Conservation (phyloP, 139 green algal species). For the Tetradesmus lagerheimii region DNA sequence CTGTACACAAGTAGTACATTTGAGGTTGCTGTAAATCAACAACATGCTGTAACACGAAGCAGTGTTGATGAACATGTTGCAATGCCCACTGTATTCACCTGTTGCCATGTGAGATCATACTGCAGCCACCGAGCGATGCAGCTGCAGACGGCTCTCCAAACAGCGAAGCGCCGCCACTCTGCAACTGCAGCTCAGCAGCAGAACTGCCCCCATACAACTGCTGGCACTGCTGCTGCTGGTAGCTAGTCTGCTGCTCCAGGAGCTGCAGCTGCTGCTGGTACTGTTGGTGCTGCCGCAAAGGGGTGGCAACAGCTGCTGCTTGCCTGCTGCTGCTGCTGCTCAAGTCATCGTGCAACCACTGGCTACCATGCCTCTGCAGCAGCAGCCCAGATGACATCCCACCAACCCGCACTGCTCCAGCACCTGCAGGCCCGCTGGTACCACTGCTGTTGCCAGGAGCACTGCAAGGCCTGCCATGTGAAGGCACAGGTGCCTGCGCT, state of each 20-base stretch:
- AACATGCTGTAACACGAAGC: no score
- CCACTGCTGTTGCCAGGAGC: background rate
- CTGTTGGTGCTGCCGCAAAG: background rate
- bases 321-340: background rate
- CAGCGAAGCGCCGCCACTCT: background rate
- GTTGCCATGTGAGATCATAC: conserved; percentile 4
- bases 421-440: background rate
- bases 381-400: background rate
- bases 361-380: background rate
- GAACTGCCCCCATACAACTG: background rate
- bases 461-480: background rate
- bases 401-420: background rate
- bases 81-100: background rate
- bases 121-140: conserved; percentile 8
- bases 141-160: conserved; percentile 21
- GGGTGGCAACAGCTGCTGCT: background rate
- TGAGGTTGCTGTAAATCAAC: no score
- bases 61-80: no score
- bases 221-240: conserved; percentile 30
- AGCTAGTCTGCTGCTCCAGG: background rate
- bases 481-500: background rate
- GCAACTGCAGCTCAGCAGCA: conserved; percentile 20
- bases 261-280: background rate
- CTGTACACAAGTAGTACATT: no score
- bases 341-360: background rate